A percentile compares a stretch with the other conserved stretches of the same genome.
phyloP scores from a whole-genome alignment of 768 basidiomycete species.

The Peribolospora baueri region DNA sequence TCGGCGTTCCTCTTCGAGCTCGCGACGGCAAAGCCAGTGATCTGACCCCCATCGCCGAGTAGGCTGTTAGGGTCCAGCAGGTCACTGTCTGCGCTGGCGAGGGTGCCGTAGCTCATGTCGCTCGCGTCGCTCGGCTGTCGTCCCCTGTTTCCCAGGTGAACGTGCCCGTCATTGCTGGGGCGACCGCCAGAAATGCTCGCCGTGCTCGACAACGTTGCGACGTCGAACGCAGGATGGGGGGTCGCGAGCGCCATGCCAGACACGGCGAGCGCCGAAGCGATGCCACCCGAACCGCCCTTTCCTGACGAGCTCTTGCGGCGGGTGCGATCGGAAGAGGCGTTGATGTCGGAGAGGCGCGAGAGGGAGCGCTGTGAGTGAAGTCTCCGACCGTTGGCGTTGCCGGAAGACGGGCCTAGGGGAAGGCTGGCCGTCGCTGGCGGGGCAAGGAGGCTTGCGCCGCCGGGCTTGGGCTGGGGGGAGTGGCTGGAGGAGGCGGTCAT shows the following conservation, averaged over 20 bases:
- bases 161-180: background rate
- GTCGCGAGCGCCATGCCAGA: conserved; percentile 8
- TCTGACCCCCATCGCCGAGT: background rate
- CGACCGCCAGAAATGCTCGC: background rate
- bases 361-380: no score
- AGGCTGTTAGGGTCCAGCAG: background rate
- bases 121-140: background rate
- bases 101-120: background rate
- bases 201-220: background rate
- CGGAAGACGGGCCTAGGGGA: no score
- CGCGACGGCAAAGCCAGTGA: conserved; percentile 91
- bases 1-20: conserved; percentile 83
- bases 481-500: no score
- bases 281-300: background rate
- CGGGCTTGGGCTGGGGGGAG: no score
- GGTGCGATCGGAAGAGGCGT: background rate
- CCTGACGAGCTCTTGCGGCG: background rate
- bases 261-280: conserved; percentile 9
- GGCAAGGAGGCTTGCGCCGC: no score
- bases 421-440: no score
- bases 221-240: background rate
- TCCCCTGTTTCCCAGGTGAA: background rate
- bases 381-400: no score
- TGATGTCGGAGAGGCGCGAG: no score
- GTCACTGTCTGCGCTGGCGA: background rate